Base-by-base conservation (phyloP, 78 protist species). In the Dictyostelium brefeldianum region DNA sequence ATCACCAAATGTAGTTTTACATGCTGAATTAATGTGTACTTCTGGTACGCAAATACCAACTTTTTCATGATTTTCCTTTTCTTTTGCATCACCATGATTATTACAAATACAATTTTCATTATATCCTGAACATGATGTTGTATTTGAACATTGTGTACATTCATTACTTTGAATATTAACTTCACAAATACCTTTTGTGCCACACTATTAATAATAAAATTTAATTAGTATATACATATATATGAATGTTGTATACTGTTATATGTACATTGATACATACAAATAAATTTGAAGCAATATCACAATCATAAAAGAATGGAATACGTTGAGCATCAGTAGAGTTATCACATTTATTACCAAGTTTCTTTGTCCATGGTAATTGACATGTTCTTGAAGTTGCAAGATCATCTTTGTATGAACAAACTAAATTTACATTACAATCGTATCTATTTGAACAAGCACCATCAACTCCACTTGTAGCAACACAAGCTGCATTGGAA, bases 271-370 rank as follows among this genome's bases (percentile, higher is more conserved):
- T n/a, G 4, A 70, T 36, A 73, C 80, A 15, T 73, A 73, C 80
- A 31, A 17, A 31, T 75, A 75, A 75, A 75, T 48, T 48, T 12
- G 46, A 36, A 22, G 64, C 62, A 48, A 75, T 75, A 75, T 75
- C 81, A 50, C 81, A 75, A 25, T 75, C 81, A 48, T 48, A 48
- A 27, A 75, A 75, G 25, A 75, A 75, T 48, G 81, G 81, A 48
- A 75, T 75, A 22, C 81, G 18, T 48, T 43, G 47, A 48, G 56
- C 46, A 48, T 75, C 81, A 12, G 7, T 25, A 36, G 43, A 25
- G 20, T 25, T 25, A 50, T 75, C 50, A 48, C 81, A 75, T 75
- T 75, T 75, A 9, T 75, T 46, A 25, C 29, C 29, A 22, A 48
- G 12, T 75, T 46, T n/a, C 50, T 75, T 75, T 12, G 43, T 75